Evolutionary conservation across 1,284 basidiomycete species (phyloP), one percentile per base, ranked within the genome.

Genomic region (Microbotryum scabiosae): DNA sequence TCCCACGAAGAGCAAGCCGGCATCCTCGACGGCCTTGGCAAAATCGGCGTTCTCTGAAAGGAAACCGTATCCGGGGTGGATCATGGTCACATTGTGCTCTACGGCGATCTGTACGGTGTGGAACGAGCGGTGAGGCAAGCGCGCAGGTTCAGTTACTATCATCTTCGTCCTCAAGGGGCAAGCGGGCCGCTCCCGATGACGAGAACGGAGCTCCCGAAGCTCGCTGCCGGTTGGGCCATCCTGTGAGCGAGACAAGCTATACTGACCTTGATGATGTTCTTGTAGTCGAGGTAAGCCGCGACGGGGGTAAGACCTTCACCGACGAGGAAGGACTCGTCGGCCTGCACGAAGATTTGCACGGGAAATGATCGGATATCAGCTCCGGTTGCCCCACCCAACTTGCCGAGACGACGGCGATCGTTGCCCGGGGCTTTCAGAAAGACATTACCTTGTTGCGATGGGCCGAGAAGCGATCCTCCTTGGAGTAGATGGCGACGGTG

Each of bases 291-390:
- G 78, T 99, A 99, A 23, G 96, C 96, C 32, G 82, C 92, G 56
- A 98, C 96, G 46, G 96, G 96, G 18, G 91, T 88, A 62, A 97
- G 78, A 26, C 94, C 94, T 72, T 89, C 90, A 65, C 96, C 96
- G 70, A 98, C 94, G 76, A 93, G 88, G 78, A 97, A 98, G 1
- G 94, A 93, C 78, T 98, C 94, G 77, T 99, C 96, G 65, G 93
- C 90, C 89, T 92, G 71, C 30, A 52, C 12, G 28, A 50, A 16
- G 54, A 50, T 32, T 53, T 25, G 28, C 26, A 21, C 41, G 25
- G 51, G 7, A 23, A 43, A 36, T 36, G 32, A 14, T 4, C 30
- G 61, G 47, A 26, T 47, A 21, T 36, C 18, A 30, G 23, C 20
- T 30, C 14, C 45, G 32, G 50, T 16, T 45, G 20, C 46, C 16